A percentile compares a stretch with the other conserved stretches of the same genome.
These are phyloP conservation scores for Tetracentron sinense DNA, from an alignment of 164 flowering plant species.

Conservation along the genomic window DNA sequence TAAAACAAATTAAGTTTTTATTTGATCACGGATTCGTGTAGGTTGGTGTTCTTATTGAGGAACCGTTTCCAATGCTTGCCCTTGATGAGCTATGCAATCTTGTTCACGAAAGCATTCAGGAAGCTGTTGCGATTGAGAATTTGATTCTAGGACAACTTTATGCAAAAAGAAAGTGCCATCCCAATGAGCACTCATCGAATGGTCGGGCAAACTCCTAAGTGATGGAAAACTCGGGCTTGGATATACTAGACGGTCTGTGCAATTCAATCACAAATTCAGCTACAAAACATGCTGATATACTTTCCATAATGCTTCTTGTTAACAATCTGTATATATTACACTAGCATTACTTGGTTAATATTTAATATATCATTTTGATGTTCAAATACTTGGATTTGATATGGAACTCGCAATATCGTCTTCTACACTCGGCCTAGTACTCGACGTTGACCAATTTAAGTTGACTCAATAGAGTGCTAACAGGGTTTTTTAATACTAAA, in stretches of 20 bases:
- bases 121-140: slow-evolving; percentile 52
- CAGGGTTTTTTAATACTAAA: too few relatives aligned
- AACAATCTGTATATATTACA: too few relatives aligned
- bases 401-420: too few relatives aligned
- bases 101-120: slow-evolving; percentile 47
- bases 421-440: too few relatives aligned
- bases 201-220: slow-evolving; percentile 41
- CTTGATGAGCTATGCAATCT: slow-evolving; percentile 66
- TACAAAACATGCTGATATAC: too few relatives aligned
- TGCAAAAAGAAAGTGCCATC: slow-evolving; percentile 38
- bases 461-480: too few relatives aligned
- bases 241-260: background rate
- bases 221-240: background rate
- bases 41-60: slow-evolving; percentile 98
- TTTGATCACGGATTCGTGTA: slow-evolving; percentile 14
- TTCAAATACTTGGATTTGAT: too few relatives aligned
- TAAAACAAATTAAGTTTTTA: background rate
- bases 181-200: slow-evolving; percentile 39
- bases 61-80: slow-evolving; percentile 93
- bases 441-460: too few relatives aligned
- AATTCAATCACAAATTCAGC: too few relatives aligned
- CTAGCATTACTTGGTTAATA: too few relatives aligned
- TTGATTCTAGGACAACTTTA: slow-evolving; percentile 38
- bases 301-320: too few relatives aligned
- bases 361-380: too few relatives aligned